Base-by-base conservation (phyloP, 176 grass and related monocot genomes). In the Olyra latifolia region DNA sequence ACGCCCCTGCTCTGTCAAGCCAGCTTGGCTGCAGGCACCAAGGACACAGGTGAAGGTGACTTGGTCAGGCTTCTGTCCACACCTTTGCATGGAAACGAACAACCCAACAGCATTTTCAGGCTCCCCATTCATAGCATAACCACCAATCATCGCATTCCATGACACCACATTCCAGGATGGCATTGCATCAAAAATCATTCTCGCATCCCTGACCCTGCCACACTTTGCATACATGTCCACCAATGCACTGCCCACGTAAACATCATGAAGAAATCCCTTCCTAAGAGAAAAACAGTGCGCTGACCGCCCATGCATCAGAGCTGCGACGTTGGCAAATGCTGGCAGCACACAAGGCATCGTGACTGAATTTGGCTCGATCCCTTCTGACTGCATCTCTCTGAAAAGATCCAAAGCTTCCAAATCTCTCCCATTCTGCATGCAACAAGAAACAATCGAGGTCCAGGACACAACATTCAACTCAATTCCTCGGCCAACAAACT, bases 151-250 rank as follows among this genome's bases (percentile, higher is more conserved):
- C 3, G 89, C 93, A 83, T 95, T 95, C 93, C 93, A 95, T 23
- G 93, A 92, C 4, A 92, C 89, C 24, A 80, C 80, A 64, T 91
- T 94, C 72, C 84, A 81, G 0, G 15, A 81, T 53, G 52, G 66
- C 80, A 94, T 91, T 6, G 68, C 77, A 50, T 95, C 89, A 65
- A 95, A 95, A 27, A 92, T 55, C 3, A 17, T 49, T 38, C 84
- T 83, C 1, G 89, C 93, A 85, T 91, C 74, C 48, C 28, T 72
- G 47, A 95, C 85, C 79, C 80, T 84, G 41, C 93, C 93, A 59
- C 89, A 95, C 59, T 95, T 95, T 55, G 89, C 84, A 68, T 95
- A 95, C 93, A 90, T 92, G 70, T 92, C 89, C 39, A 92, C 84
- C 77, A 95, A 40, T 19, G 93, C 77, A 71, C 89, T 95, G 12